Percentiles rank a stretch among this genome's conserved stretches.
Conservation (phyloP, 1,284 basidiomycete species). For the Amylostereum areolatum region DNA sequence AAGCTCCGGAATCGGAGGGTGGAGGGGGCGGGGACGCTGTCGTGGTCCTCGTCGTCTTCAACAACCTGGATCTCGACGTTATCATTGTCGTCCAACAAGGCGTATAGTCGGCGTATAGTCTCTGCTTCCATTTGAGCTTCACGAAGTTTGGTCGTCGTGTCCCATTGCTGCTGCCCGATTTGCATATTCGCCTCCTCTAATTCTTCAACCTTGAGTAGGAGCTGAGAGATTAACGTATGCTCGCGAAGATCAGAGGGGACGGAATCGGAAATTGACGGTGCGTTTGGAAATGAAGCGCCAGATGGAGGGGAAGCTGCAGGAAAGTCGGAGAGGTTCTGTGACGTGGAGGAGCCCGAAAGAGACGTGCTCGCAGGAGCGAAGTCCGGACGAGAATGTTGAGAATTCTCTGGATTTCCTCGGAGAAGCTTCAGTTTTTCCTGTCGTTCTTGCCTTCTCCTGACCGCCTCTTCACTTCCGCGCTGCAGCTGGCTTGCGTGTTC, state of each 20-base stretch:
- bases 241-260: conserved; percentile 23
- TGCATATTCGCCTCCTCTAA: conserved; percentile 69
- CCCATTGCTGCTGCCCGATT: conserved; percentile 62
- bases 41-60: conserved; percentile 24
- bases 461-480: conserved; percentile 34
- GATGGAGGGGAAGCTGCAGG: not conserved
- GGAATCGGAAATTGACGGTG: too few relatives aligned
- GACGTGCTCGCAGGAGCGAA: conserved; percentile 56
- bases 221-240: conserved; percentile 59
- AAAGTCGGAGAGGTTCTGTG: not conserved
- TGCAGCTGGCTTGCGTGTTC: conserved; percentile 34
- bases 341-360: not conserved
- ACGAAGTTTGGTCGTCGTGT: conserved; percentile 55
- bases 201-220: conserved; percentile 74
- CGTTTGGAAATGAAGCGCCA: too few relatives aligned
- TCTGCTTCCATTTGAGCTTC: conserved; percentile 67
- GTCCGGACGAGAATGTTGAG: conserved; percentile 30
- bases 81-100: conserved; percentile 57
- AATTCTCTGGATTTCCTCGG: conserved; percentile 29
- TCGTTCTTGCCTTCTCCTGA: conserved; percentile 47
- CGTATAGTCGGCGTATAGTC: conserved; percentile 64
- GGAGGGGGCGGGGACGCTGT: conserved; percentile 1
- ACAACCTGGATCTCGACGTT: conserved; percentile 38
- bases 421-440: conserved; percentile 45
- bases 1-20: conserved; percentile 42